Evolutionary conservation across 2,329 filamentous ascomycete genomes (phyloP), one percentile per base, ranked within the genome.

Genomic region (Purpureocillium lavendulum): DNA sequence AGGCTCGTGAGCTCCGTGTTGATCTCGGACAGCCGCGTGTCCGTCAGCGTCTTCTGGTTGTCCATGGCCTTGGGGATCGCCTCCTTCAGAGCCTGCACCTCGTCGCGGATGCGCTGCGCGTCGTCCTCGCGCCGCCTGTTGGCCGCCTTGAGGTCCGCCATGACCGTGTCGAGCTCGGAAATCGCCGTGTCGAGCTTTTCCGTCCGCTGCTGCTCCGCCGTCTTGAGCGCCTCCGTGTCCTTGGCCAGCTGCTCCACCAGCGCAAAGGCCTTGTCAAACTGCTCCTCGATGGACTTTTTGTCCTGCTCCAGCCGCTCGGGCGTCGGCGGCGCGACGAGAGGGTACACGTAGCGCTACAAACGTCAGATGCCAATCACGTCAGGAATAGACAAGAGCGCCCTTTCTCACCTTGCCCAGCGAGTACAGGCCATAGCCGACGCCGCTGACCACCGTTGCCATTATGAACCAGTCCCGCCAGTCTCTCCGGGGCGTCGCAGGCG

Each of bases 391-490:
- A 12, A 24, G 10, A 26, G 40, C 11, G 21, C 28, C 15, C 2
- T 6, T n/a, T 18, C 58, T 30, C 67, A 87, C 84, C 77, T 94
- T 94, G 44, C 88, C 86, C 13, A 96, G 75, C 48, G 82, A 77
- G 58, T 92, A 98, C 16, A 95, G 64, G 1, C 89, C 90, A 55
- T 96, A 97, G 30, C 87, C 76, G 15, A 96, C 82, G 36, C 89
- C 87, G 41, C 88, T 84, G 46, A 94, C 83, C 11, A 97, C 86
- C 0, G 92, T 98, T 7, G 92, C 92, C 87, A 97, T 95, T 62
- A 98, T 97, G 65, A 98, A 98, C 85, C 88, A 97, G 59, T 98
- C 92, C 45, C 94, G 77, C 92, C 92, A 98, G 65, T 98, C 92
- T 55, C 92, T 74, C 57, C 80, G 82, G 3, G 88, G 88, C 3